Base-by-base conservation (phyloP, 176 grass and related monocot species). In the Calamus simplicifolius region DNA sequence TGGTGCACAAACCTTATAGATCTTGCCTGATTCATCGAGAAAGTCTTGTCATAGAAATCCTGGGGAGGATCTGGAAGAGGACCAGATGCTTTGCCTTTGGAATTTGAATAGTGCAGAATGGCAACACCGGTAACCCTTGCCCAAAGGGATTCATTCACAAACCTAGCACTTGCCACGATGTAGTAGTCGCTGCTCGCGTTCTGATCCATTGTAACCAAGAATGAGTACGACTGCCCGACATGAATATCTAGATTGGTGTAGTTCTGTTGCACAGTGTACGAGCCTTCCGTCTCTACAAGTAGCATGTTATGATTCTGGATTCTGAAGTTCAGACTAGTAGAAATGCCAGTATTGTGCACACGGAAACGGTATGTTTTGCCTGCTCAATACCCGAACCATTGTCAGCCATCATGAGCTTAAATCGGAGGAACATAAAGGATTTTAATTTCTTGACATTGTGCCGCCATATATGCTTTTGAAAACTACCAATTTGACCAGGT, bases 111-210 rank as follows among this genome's bases (percentile, higher is more conserved):
- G 28, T 72, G 80, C 59, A 96, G 81, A 29, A 96, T 61, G 61
- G 86, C 91, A 25, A 90, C 91, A 63, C 91, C 91, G 0, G 86
- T 90, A 77, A 96, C 77, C 62, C 86, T 80, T 27, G 57, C 52
- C 91, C 91, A 96, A 3, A 43, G 69, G 15, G 91, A 77, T 50
- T 90, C 79, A 50, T 96, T 96, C 18, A 87, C 86, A 59, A 85
- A 84, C 49, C 91, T 79, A 3, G 86, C 83, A 67, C 86, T 90
- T 28, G 91, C 80, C n/a, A 90, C 91, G 0, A 85, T 77, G 81
- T 90, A 95, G 79, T 95, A 95, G 63, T 96, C 91, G 16, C 82
- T 81, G 68, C 75, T 96, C 13, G 91, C 80, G 67, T 96, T 90
- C 74, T 96, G 86, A 71, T 96, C 83, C 50, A 54, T 77, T 14